Conservation (phyloP, 2,329 filamentous ascomycete species). For the Pseudopyrenochaeta lycopersici region DNA sequence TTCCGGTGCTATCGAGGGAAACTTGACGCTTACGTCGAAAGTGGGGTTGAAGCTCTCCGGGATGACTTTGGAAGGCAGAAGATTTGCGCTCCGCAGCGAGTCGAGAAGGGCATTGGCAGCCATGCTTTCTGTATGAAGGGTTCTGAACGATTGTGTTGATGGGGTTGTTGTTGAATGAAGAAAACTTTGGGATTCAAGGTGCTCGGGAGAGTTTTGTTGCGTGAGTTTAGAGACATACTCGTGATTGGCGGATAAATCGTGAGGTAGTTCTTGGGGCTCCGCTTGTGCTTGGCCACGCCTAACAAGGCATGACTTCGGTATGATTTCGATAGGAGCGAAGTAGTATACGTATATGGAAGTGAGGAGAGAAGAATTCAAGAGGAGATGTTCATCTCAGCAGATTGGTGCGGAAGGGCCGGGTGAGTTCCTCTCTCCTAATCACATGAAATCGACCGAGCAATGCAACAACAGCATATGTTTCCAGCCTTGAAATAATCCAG, state of each 20-base stretch:
- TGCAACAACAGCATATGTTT: no score
- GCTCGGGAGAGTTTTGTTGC: slow-evolving; percentile 8
- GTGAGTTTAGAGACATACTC: background rate
- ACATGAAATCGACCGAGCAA: no score
- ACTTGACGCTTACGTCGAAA: slow-evolving; percentile 51
- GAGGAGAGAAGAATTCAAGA: no score
- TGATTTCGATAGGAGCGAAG: slow-evolving; percentile 5
- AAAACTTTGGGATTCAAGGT: background rate
- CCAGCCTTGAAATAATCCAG: no score
- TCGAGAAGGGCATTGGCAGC: slow-evolving; percentile 22
- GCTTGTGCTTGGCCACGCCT: slow-evolving; percentile 10
- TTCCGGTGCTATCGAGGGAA: slow-evolving; percentile 27
- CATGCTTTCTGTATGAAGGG: slow-evolving; percentile 2
- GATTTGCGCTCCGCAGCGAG: slow-evolving; percentile 32
- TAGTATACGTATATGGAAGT: background rate
- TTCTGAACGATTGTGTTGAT: background rate
- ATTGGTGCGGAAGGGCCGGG: no score
- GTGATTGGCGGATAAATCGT: slow-evolving; percentile 21
- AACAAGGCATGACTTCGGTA: slow-evolving; percentile 11
- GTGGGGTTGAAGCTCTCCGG: slow-evolving; percentile 55
- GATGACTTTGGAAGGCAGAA: slow-evolving; percentile 50
- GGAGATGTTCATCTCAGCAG: no score
- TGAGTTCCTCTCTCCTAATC: no score
- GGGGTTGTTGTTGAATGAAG: background rate
- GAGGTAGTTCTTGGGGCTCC: slow-evolving; percentile 5